Evolutionary conservation across 345 rosid species (phyloP).

Genomic region (Lagerstroemia speciosa): DNA sequence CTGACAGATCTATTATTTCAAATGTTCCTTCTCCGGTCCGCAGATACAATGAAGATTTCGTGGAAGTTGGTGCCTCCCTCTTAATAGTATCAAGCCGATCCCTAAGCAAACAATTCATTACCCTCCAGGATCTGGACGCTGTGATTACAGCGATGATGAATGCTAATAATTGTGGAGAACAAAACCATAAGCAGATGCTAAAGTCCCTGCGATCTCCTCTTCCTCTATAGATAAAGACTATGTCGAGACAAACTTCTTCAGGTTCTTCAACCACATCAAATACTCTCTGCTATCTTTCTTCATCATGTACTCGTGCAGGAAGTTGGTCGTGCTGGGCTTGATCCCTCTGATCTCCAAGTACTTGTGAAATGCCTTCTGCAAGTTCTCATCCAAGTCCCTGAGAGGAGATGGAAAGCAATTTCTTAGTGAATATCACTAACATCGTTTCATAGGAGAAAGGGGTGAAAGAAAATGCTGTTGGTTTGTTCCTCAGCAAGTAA

Average conservation of each 20-base stretch:
- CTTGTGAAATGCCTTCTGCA: conserved; percentile 69
- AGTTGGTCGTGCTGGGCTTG: conserved; percentile 59
- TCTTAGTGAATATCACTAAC: background rate
- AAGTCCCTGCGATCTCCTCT: background rate
- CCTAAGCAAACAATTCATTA: background rate
- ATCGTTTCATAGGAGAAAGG: background rate
- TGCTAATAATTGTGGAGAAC: too few relatives aligned
- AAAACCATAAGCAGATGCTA: background rate
- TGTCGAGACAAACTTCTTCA: conserved; percentile 52
- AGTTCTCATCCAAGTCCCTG: conserved; percentile 84
- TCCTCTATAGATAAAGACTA: conserved; percentile 5
- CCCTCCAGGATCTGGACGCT: background rate
- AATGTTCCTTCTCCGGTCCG: too few relatives aligned
- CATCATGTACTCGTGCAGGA: conserved; percentile 87
- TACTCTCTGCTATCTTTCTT: conserved; percentile 74
- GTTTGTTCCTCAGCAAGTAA: background rate
- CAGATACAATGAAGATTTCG: background rate
- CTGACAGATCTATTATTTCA: too few relatives aligned
- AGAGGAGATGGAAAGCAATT: background rate
- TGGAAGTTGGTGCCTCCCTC: conserved; percentile 1
- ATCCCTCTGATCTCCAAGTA: conserved; percentile 74
- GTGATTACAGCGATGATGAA: background rate
- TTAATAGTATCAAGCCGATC: background rate
- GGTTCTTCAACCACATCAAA: conserved; percentile 59
- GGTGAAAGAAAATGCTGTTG: background rate